Evolutionary conservation across 2,329 filamentous ascomycete species (phyloP).

Genomic region (Arthrobotrys entomopaga): DNA sequence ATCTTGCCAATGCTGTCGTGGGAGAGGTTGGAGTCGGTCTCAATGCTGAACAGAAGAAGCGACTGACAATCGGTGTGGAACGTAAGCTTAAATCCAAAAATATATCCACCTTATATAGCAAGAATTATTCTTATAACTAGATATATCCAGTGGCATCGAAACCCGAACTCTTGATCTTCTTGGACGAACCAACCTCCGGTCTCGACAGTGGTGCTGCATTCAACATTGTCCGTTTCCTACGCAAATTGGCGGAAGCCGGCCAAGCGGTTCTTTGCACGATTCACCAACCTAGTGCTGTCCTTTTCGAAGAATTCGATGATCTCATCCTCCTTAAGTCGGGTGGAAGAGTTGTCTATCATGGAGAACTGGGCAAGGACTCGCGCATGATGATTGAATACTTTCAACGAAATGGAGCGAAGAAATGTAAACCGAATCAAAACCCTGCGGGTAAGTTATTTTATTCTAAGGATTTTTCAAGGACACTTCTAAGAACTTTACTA

Average conservation of each 20-base stretch:
- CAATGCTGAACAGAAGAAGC: conserved; percentile 70
- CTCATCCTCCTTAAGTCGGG: conserved; percentile 68
- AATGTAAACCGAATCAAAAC: conserved; percentile 66
- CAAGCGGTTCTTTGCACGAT: conserved; percentile 72
- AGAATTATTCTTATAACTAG: conserved; percentile 59
- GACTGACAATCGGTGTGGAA: conserved; percentile 64
- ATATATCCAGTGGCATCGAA: conserved; percentile 69
- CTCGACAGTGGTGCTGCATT: conserved; percentile 70
- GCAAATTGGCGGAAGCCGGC: conserved; percentile 70
- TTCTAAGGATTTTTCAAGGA: background rate
- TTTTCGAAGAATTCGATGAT: conserved; percentile 70
- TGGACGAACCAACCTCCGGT: conserved; percentile 72
- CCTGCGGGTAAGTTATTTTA: conserved; percentile 61
- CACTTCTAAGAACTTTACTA: conserved; percentile 64
- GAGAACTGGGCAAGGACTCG: conserved; percentile 67
- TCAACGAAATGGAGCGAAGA: conserved; percentile 65
- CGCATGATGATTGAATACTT: conserved; percentile 67
- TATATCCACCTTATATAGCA: background rate
- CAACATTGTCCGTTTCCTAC: conserved; percentile 71
- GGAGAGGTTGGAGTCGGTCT: conserved; percentile 70
- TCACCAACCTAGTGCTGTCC: conserved; percentile 69
- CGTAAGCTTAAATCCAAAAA: background rate
- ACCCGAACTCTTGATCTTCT: conserved; percentile 71
- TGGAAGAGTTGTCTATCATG: conserved; percentile 68
- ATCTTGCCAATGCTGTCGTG: conserved; percentile 73